Conservation (phyloP, 345 rosid genomes). For the Limnanthes douglasii region DNA sequence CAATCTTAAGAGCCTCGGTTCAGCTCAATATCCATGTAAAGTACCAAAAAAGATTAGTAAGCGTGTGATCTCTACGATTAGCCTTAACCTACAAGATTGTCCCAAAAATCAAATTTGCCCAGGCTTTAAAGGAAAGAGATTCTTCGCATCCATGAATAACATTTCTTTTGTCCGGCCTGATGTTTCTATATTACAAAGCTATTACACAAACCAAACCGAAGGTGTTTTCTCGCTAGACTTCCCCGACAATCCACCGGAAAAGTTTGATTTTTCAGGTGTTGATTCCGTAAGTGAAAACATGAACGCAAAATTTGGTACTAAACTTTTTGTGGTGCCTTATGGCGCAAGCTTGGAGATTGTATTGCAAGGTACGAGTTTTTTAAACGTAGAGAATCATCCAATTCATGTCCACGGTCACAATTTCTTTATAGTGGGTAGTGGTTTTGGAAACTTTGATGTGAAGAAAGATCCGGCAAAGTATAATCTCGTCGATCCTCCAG, state of each 20-base stretch:
- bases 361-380: conserved; percentile 44
- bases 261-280: conserved; percentile 33
- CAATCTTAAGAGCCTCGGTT: conserved; percentile 26
- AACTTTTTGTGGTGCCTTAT: conserved; percentile 20
- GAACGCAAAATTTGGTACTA: conserved; percentile 26
- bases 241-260: conserved; percentile 27
- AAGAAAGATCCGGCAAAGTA: conserved; percentile 23
- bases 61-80: conserved; percentile 24
- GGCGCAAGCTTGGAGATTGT: conserved; percentile 46
- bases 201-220: conserved; percentile 20
- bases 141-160: conserved; percentile 46
- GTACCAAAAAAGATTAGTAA: conserved; percentile 38
- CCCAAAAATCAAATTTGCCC: conserved; percentile 17
- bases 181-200: conserved; percentile 24
- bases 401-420: conserved; percentile 67
- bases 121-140: conserved; percentile 27
- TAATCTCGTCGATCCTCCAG: conserved; percentile 57
- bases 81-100: conserved; percentile 49
- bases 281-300: conserved; percentile 19
- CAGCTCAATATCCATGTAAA: conserved; percentile 32
- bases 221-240: conserved; percentile 22
- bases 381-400: conserved; percentile 42
- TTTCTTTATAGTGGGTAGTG: conserved; percentile 49
- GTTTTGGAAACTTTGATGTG: conserved; percentile 45
- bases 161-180: conserved; percentile 33